phyloP scores from a whole-genome alignment of 179 eudicot genomes.

The Nepenthes alata region DNA sequence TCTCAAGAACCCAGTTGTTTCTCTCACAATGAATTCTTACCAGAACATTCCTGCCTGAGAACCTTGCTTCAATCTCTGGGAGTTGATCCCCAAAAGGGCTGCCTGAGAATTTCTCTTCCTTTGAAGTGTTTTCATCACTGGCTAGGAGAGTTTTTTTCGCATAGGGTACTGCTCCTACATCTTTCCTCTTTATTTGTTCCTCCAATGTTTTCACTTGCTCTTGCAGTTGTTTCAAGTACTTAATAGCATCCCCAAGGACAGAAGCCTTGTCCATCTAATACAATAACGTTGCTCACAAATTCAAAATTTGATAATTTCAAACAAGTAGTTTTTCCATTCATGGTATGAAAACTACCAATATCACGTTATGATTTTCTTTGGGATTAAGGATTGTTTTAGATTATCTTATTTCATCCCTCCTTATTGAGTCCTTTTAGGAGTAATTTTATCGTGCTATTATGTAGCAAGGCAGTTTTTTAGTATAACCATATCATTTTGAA shows the following conservation, averaged over 20 bases:
- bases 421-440: too few species aligned
- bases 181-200: conserved; percentile 40
- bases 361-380: too few species aligned
- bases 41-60: conserved; percentile 44
- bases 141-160: conserved; percentile 28
- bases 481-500: too few species aligned
- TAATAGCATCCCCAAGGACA: conserved; percentile 61
- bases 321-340: too few species aligned
- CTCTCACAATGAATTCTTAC: conserved; percentile 53
- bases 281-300: neutral
- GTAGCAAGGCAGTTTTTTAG: too few species aligned
- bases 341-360: too few species aligned
- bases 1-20: conserved; percentile 32
- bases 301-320: neutral
- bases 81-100: conserved; percentile 17
- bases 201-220: conserved; percentile 56
- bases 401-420: too few species aligned
- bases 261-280: conserved; percentile 77
- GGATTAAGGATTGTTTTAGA: too few species aligned
- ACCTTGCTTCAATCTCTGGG: conserved; percentile 53
- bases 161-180: conserved; percentile 32
- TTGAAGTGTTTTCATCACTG: conserved; percentile 18
- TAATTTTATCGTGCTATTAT: too few species aligned
- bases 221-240: conserved; percentile 58
- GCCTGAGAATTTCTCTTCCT: conserved; percentile 11